Evolutionary conservation across 2,329 filamentous ascomycete species (phyloP).

Genomic region (Penicillium sp.): DNA sequence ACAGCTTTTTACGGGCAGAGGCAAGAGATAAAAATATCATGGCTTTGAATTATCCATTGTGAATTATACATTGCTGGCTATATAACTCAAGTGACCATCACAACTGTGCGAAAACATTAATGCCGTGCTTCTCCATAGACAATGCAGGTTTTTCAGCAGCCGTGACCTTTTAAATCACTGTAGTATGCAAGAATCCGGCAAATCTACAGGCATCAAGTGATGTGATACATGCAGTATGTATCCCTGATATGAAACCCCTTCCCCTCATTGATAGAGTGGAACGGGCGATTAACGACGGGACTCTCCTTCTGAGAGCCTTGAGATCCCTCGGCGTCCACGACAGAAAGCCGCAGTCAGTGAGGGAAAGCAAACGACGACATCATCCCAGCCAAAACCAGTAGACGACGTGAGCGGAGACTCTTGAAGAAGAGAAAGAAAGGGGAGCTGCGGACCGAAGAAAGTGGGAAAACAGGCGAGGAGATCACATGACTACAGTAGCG

Average conservation of each 20-base stretch:
- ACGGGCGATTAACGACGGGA: conserved; percentile 52
- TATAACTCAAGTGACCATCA: background rate
- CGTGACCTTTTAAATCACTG: background rate
- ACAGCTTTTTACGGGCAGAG: background rate
- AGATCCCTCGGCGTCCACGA: conserved; percentile 41
- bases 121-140: background rate
- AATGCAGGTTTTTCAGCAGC: background rate
- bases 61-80: background rate
- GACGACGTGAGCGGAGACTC: conserved; percentile 42
- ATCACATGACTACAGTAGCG: conserved; percentile 13
- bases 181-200: background rate
- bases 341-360: conserved; percentile 47
- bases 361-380: conserved; percentile 39
- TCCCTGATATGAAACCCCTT: conserved; percentile 52
- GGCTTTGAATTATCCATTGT: background rate
- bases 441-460: conserved; percentile 11
- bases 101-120: background rate
- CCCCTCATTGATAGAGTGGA: conserved; percentile 45
- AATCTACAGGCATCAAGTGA: background rate
- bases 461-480: conserved; percentile 17
- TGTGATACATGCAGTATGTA: conserved; percentile 30
- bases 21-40: background rate
- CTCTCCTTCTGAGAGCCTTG: conserved; percentile 42
- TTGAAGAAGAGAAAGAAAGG: conserved; percentile 27
- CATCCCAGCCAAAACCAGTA: conserved; percentile 35